Conservation (phyloP, 2,329 filamentous ascomycete genomes). For the Karstenula rhodostoma region DNA sequence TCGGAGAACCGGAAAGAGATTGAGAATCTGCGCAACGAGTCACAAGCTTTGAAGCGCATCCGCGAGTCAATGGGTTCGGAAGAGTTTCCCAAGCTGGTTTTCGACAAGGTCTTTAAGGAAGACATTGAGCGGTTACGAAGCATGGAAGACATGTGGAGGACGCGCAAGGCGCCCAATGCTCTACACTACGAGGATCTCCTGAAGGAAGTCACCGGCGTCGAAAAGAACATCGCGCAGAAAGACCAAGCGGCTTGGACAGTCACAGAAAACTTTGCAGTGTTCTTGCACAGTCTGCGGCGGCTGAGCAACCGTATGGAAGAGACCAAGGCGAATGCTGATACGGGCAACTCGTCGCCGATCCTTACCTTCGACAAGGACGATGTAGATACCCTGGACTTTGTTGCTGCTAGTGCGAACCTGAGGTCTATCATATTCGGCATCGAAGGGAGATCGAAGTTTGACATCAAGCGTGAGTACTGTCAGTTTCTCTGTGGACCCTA, state of each 20-base stretch:
- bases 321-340: constrained; percentile 64
- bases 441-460: constrained; percentile 86
- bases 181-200: constrained; percentile 73
- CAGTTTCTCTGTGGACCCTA: not conserved
- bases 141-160: constrained; percentile 98
- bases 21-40: constrained; percentile 83
- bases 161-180: constrained; percentile 74
- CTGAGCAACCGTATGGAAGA: constrained; percentile 77
- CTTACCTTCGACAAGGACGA: constrained; percentile 98
- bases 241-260: constrained; percentile 84
- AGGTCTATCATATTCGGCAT: constrained; percentile 90
- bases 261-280: constrained; percentile 84
- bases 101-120: constrained; percentile 89
- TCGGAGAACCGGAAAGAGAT: constrained; percentile 88
- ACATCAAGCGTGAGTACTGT: constrained; percentile 75
- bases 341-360: constrained; percentile 61
- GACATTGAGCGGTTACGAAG: constrained; percentile 83
- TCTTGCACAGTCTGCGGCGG: constrained; percentile 81
- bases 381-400: constrained; percentile 92
- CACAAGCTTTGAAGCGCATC: constrained; percentile 83
- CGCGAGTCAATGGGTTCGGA: constrained; percentile 79
- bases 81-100: constrained; percentile 80
- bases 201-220: constrained; percentile 60
- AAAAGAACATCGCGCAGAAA: constrained; percentile 64
- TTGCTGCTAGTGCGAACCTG: constrained; percentile 88